Evolutionary conservation across 2,329 filamentous ascomycete genomes (phyloP), one percentile per base, ranked within the genome.

Genomic region (Niveomyces coronatus): DNA sequence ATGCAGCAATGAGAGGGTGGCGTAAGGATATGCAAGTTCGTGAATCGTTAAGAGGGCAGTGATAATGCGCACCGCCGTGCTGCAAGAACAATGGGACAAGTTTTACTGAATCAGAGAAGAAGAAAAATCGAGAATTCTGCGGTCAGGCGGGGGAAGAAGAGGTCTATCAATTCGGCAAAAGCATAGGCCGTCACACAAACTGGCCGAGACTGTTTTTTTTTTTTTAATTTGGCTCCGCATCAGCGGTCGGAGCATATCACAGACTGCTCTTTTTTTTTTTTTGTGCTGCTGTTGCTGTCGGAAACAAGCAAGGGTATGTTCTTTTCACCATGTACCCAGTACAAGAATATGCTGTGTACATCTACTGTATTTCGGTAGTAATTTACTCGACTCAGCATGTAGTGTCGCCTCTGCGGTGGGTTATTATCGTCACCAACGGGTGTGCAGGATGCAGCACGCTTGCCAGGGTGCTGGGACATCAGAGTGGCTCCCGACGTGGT

Each of bases 191-290:
- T 22, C 13, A 31, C 19, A 24, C 30, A 38, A 22, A 22, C 16
- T n/a, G 22, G n/a, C 9, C 31, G 20, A 24, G 24, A n/a, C n/a
- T n/a, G n/a, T n/a, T n/a, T n/a, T n/a, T n/a, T n/a, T n/a, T 24
- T 19, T 18, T 18, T 39, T 39, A 31, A 33, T 39, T 39, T 39
- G 37, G 37, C 37, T 39, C 37, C 37, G 37, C 37, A 39, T 29
- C 19, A 31, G 32, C n/a, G n/a, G n/a, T n/a, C n/a, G n/a, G n/a
- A n/a, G n/a, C 32, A 31, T 17, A 32, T n/a, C 30, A 35, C 31
- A 9, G 14, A 22, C 14, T 16, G 22, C 8, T 22, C 19, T 8
- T 30, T 10, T 35, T 19, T 39, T 23, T 27, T 22, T 22, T 22
- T 14, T 16, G n/a, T n/a, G n/a, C n/a, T n/a, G n/a, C n/a, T n/a